These are phyloP conservation scores for Malania oleifera DNA, from an alignment of 164 flowering plant genomes.

Conservation along the genomic window DNA sequence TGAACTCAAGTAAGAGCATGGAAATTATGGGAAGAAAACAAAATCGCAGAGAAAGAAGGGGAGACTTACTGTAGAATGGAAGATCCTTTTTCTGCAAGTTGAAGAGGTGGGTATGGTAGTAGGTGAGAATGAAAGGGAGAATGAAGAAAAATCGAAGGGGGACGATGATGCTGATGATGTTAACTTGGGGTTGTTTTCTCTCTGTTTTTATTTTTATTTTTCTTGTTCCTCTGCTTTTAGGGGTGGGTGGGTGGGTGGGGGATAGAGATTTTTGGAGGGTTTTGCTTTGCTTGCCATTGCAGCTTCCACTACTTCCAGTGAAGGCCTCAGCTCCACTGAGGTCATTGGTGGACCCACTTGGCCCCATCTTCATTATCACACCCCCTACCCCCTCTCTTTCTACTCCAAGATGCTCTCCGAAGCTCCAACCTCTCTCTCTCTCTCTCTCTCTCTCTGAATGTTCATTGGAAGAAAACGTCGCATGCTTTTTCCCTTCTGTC, in stretches of 20 bases:
- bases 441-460: background rate
- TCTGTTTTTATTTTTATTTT: slow-evolving; percentile 7
- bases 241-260: slow-evolving; percentile 28
- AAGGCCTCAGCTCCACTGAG: slow-evolving; percentile 36
- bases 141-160: slow-evolving; percentile 8
- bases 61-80: slow-evolving; percentile 16
- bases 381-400: background rate
- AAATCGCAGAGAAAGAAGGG: slow-evolving; percentile 1
- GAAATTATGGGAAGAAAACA: background rate
- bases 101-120: slow-evolving; percentile 26
- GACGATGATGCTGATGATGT: slow-evolving; percentile 29
- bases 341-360: slow-evolving; percentile 34
- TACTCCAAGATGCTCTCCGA: slow-evolving; percentile 6
- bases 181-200: slow-evolving; percentile 13
- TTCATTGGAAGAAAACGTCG: background rate
- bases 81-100: slow-evolving; percentile 14
- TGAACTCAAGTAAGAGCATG: slow-evolving; percentile 9
- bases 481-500: no score
- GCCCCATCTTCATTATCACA: slow-evolving; percentile 22
- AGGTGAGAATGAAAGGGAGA: slow-evolving; percentile 28
- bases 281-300: slow-evolving; percentile 65
- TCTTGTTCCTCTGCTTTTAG: background rate
- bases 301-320: slow-evolving; percentile 35
- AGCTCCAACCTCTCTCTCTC: slow-evolving; percentile 5
- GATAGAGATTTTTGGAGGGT: slow-evolving; percentile 17